Conservation (phyloP, 2,329 filamentous ascomycete species). For the Cyanodermella asteris region DNA sequence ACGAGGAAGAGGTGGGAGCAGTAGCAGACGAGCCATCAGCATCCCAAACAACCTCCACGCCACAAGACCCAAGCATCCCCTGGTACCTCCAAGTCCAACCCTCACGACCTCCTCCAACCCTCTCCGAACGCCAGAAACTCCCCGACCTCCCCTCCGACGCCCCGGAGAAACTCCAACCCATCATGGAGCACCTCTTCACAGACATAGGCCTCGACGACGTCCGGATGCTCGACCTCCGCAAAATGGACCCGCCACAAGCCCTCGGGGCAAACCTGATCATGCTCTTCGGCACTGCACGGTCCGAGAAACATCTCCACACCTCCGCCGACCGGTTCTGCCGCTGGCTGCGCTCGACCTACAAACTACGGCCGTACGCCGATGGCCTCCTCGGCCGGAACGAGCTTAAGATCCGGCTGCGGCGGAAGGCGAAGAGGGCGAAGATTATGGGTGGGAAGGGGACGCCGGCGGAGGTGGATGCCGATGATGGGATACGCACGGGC, state of each 20-base stretch:
- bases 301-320: slow-evolving; percentile 80
- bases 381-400: slow-evolving; percentile 79
- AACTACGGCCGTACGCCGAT: slow-evolving; percentile 57
- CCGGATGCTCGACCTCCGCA: slow-evolving; percentile 58
- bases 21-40: background rate
- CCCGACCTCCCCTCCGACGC: slow-evolving; percentile 45
- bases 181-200: slow-evolving; percentile 60
- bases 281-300: slow-evolving; percentile 77
- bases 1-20: background rate
- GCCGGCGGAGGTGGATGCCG: slow-evolving; percentile 35
- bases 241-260: slow-evolving; percentile 66
- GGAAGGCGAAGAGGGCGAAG: slow-evolving; percentile 62
- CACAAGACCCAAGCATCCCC: too few relatives aligned
- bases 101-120: slow-evolving; percentile 14
- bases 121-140: slow-evolving; percentile 32
- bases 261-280: slow-evolving; percentile 78
- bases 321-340: slow-evolving; percentile 75
- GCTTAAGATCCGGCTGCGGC: slow-evolving; percentile 63
- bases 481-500: slow-evolving; percentile 76
- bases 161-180: slow-evolving; percentile 46
- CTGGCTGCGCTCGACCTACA: slow-evolving; percentile 55
- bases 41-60: too few relatives aligned
- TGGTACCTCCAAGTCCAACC: slow-evolving; percentile 73
- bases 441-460: slow-evolving; percentile 52
- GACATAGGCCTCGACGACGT: slow-evolving; percentile 75